Base-by-base conservation (phyloP, 176 grass and related monocot species). In the Elaeis guineensis region DNA sequence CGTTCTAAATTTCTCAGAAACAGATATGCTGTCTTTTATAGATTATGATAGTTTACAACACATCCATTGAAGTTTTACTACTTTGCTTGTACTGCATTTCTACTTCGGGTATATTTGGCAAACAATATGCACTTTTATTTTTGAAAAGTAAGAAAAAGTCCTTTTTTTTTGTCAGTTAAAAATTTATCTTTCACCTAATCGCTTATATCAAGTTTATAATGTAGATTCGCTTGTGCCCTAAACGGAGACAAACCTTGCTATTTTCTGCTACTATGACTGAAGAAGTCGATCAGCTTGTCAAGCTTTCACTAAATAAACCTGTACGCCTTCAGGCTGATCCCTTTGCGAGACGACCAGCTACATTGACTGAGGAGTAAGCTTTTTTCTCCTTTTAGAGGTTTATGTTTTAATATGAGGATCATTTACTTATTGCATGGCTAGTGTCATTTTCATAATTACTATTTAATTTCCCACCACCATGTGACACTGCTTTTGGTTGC, bases 181-280 rank as follows among this genome's bases (percentile, higher is more conserved):
- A 44, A 44, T 44, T 44, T 44, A 12, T 44, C 35, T 44, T 44
- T 44, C 35, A 44, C 0, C 9, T 44, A 44, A 9, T 44, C 11
- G 6, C 35, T 39, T 39, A 12, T 22, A 35, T 32, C 51, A n/a
- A 19, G 22, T 32, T 72, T 25, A 5, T 73, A 35, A 6, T 67
- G 60, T 69, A 95, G 90, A 85, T 97, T 78, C 73, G 59, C 49
- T 74, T 91, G 76, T 97, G 92, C 80, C 92, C 92, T 72, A 85
- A 82, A 80, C 79, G 81, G 54, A 90, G 87, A 61, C 87, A 91
- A 67, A 91, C 92, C 17, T 90, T 97, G 92, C 75, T 97, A 24
- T 91, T 97, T 55, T 97, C 92, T 79, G 92, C 92, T 52, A 97
- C 92, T 4, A 97, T 97, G 92, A 96, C 83, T 14, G 87, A 88